phyloP scores from a whole-genome alignment of 176 grass and related monocot genomes.

The Metroxylon sagu region DNA sequence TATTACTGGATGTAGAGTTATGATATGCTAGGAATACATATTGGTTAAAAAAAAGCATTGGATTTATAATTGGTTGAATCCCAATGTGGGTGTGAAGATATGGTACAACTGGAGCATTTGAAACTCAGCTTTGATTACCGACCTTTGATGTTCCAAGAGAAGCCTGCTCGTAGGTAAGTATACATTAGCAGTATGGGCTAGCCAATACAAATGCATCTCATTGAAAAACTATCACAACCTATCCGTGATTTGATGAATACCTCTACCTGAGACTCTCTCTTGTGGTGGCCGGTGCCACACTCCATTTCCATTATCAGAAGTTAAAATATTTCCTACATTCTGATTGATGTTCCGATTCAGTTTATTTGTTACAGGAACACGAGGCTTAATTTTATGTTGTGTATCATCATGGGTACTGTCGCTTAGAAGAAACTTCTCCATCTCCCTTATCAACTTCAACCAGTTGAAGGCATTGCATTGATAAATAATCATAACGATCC shows the following conservation, averaged over 20 bases:
- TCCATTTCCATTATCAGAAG: conserved; percentile 42
- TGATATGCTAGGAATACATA: too few relatives aligned
- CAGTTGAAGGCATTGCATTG: conserved; percentile 90
- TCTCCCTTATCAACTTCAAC: conserved; percentile 80
- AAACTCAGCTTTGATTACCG: conserved; percentile 15
- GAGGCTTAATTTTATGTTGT: conserved; percentile 78
- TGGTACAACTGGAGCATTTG: conserved; percentile 16
- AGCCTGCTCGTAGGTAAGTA: conserved; percentile 23
- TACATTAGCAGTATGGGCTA: background rate
- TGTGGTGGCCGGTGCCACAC: conserved; percentile 14
- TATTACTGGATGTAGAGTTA: too few relatives aligned
- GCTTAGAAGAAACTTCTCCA: conserved; percentile 83
- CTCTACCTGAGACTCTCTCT: conserved; percentile 43
- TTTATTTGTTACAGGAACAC: conserved; percentile 62
- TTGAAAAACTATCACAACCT: too few relatives aligned
- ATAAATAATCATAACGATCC: conserved; percentile 90
- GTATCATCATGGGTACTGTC: conserved; percentile 92
- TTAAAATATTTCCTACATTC: conserved; percentile 34
- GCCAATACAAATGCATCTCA: too few relatives aligned
- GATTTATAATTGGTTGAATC: background rate
- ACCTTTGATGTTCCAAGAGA: conserved; percentile 17
- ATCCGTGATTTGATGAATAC: conserved; percentile 11
- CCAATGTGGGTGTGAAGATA: conserved; percentile 14
- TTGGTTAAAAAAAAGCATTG: background rate
- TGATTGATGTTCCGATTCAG: conserved; percentile 32